Conservation (phyloP, 2,329 filamentous ascomycete genomes). For the Xylariaceae sp. region DNA sequence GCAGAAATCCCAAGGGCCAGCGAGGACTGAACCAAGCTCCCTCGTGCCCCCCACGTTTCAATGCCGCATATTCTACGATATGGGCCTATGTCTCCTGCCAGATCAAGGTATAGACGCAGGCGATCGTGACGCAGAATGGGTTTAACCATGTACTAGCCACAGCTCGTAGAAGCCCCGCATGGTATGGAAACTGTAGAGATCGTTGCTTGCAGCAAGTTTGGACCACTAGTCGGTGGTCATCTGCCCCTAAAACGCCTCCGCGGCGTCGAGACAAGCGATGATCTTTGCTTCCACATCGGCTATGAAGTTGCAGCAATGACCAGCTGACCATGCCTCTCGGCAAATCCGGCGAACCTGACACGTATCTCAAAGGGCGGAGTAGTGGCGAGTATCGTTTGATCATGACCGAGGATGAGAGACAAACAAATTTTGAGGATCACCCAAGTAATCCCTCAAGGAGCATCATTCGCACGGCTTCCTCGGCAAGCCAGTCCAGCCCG, state of each 20-base stretch:
- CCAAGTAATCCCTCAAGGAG: too few species aligned
- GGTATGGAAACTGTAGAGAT: constrained; percentile 1
- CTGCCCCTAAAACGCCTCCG: constrained; percentile 5
- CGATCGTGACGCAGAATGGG: constrained; percentile 1
- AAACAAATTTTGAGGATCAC: too few species aligned
- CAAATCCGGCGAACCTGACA: neutral
- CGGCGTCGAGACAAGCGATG: constrained; percentile 12
- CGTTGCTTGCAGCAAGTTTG: constrained; percentile 1
- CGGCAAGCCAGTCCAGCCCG: neutral
- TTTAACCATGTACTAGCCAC: neutral
- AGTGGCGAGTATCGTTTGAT: too few species aligned
- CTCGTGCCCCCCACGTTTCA: neutral
- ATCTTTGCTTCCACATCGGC: constrained; percentile 14
- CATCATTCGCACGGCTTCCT: neutral
- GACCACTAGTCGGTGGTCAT: constrained; percentile 10
- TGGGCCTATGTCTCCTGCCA: neutral
- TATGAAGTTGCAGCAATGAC: constrained; percentile 11
- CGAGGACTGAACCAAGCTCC: too few species aligned
- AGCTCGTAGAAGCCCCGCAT: neutral
- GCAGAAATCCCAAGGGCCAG: neutral
- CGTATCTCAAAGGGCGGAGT: constrained; percentile 6
- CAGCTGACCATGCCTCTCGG: constrained; percentile 8
- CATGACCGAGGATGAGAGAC: too few species aligned
- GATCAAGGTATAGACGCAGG: neutral
- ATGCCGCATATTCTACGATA: constrained; percentile 1